Base-by-base conservation (phyloP, 306 rosid species). In the Ammopiptanthus mongolicus region DNA sequence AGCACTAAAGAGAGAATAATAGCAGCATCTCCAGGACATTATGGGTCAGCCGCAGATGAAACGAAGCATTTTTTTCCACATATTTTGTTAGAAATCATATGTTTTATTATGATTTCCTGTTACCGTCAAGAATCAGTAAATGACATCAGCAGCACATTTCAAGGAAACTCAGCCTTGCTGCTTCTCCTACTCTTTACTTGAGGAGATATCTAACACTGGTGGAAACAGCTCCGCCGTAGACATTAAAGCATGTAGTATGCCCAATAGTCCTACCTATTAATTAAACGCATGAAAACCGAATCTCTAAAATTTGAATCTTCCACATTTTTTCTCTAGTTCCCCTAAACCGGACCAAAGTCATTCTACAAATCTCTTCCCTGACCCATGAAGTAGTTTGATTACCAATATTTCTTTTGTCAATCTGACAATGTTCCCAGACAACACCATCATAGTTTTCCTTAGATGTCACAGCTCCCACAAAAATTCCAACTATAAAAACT, bases 31-130 rank as follows among this genome's bases (percentile, higher is more conserved):
- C 59, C 48, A 52, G 74, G 71, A 60, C 64, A 69, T 19, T 56
- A 50, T 70, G 71, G 67, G 13, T 50, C 68, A 58, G 73, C 31
- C 42, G 18, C 44, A 76, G 77, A 73, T 64, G 71, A 70, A 52
- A 29, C 3, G 18, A 8, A 39, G 55, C 41, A 84, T 65, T 0
- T 25, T 29, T 44, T 41, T 22, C 59, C 46, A 29, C 48, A 11
- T 42, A 37, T 9, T 75, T 11, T 75, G 47, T 51, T 2, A 72
- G 28, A 65, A 44, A 21, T 42, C 48, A 79, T 51, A 28, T 3
- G 10, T 29, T 29, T 57, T 77, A 61, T 55, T 44, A n/a, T 67
- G 57, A 68, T 56, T 17, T 66, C 80, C 23, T 21, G 23, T 37
- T 71, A 58, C 58, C 22, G n/a, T 39, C 21, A 52, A 31, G 19